Conservation (phyloP, 768 basidiomycete genomes). For the Termitomyces sp. region DNA sequence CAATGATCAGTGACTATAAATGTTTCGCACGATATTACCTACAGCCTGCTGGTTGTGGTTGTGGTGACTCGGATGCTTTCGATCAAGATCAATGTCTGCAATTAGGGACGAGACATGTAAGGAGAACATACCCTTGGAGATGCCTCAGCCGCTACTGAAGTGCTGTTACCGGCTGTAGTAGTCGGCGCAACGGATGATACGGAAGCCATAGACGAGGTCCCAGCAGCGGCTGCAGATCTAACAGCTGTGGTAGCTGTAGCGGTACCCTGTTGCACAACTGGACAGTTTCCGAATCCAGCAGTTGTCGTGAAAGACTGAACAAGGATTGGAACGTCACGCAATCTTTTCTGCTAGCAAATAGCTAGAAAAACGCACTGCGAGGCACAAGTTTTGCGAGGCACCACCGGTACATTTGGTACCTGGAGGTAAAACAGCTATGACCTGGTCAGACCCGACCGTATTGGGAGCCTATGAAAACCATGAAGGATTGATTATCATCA, state of each 20-base stretch:
- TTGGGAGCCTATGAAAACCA: constrained; percentile 28
- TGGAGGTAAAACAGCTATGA: constrained; percentile 40
- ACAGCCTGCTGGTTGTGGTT: constrained; percentile 2
- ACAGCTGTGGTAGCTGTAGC: constrained; percentile 6
- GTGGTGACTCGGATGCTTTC: not conserved
- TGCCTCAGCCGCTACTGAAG: constrained; percentile 4
- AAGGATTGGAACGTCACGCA: not conserved
- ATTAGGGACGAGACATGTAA: not conserved
- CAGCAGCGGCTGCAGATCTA: no score
- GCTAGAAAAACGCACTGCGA: constrained; percentile 32
- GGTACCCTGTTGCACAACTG: constrained; percentile 34
- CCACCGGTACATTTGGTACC: constrained; percentile 50
- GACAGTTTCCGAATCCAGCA: constrained; percentile 50
- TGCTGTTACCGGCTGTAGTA: not conserved
- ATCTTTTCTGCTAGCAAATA: no score
- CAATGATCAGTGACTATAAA: not conserved
- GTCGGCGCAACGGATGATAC: not conserved
- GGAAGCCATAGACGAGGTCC: constrained; percentile 12
- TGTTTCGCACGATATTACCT: not conserved
- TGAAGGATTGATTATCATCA: not conserved
- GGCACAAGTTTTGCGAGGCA: constrained; percentile 34
- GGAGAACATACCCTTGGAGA: not conserved
- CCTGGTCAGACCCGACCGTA: constrained; percentile 27
- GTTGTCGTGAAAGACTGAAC: constrained; percentile 38
- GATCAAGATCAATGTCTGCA: not conserved